phyloP scores from a whole-genome alignment of 1,139 yeast species.

The Taphrina pruni region DNA sequence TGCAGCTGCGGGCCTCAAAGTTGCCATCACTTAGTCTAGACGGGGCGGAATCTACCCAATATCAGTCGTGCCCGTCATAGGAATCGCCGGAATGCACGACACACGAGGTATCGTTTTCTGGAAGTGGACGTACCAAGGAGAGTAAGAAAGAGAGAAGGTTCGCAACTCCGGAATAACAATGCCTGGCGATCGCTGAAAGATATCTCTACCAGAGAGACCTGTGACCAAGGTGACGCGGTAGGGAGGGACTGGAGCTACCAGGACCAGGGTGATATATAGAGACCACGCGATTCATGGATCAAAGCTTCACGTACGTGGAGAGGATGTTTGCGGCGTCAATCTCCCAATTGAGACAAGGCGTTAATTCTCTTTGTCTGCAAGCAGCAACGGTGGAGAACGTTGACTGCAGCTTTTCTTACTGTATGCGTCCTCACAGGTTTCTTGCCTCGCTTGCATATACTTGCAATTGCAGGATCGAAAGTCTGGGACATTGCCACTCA shows the following conservation, averaged over 20 bases:
- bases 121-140: background rate
- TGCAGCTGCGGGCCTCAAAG: constrained; percentile 25
- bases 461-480: background rate
- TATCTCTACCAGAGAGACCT: constrained; percentile 18
- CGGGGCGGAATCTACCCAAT: too few species aligned
- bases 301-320: constrained; percentile 3
- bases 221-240: too few species aligned
- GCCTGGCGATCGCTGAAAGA: background rate
- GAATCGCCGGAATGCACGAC: background rate
- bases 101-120: background rate
- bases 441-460: background rate
- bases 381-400: background rate
- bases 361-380: constrained; percentile 6
- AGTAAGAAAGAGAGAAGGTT: background rate
- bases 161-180: too few species aligned
- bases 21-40: constrained; percentile 3
- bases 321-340: constrained; percentile 4
- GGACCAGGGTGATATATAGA: too few species aligned
- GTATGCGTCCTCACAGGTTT: too few species aligned
- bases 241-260: too few species aligned
- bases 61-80: background rate
- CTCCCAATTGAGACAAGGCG: background rate
- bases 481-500: background rate
- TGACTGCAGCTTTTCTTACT: too few species aligned
- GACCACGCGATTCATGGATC: too few species aligned